phyloP scores from a whole-genome alignment of 1,284 basidiomycete genomes.

The Singerocomus inundabilis region DNA sequence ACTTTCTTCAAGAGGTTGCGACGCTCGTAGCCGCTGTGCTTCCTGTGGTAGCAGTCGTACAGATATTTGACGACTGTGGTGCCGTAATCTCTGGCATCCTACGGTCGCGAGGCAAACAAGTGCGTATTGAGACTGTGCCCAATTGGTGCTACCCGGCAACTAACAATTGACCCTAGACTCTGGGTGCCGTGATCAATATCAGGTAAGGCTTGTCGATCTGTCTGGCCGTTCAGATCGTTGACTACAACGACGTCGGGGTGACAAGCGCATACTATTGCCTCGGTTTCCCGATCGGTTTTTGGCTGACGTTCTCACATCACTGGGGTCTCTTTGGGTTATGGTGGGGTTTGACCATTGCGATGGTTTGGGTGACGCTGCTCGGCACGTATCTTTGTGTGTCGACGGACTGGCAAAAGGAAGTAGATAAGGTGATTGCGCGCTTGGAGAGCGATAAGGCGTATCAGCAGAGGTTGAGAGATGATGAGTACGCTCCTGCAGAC shows the following conservation, averaged over 20 bases:
- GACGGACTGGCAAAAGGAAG: slow-evolving; percentile 66
- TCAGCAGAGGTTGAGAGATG: slow-evolving; percentile 9
- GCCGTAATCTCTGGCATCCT: slow-evolving; percentile 76
- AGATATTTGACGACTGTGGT: slow-evolving; percentile 72
- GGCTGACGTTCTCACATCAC: slow-evolving; percentile 54
- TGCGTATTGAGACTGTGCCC: slow-evolving; percentile 16
- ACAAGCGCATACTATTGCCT: slow-evolving; percentile 63
- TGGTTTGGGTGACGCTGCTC: slow-evolving; percentile 50
- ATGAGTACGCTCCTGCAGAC: slow-evolving; percentile 8
- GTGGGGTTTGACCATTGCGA: slow-evolving; percentile 62
- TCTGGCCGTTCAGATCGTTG: neutral
- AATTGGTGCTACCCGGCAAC: neutral
- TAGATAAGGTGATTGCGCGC: slow-evolving; percentile 53
- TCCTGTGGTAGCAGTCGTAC: slow-evolving; percentile 78
- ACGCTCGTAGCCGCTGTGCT: slow-evolving; percentile 68
- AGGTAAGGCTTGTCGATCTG: slow-evolving; percentile 38
- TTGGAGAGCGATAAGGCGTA: slow-evolving; percentile 37
- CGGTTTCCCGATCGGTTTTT: slow-evolving; percentile 65
- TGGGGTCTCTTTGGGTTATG: slow-evolving; percentile 61
- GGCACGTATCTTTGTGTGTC: slow-evolving; percentile 50
- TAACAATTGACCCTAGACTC: slow-evolving; percentile 39
- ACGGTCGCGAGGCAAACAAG: slow-evolving; percentile 75
- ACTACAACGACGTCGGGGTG: neutral
- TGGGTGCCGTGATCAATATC: slow-evolving; percentile 65
- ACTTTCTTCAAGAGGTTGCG: slow-evolving; percentile 49